Conservation (phyloP, 805 yeast species). For the Candida oleophila region DNA sequence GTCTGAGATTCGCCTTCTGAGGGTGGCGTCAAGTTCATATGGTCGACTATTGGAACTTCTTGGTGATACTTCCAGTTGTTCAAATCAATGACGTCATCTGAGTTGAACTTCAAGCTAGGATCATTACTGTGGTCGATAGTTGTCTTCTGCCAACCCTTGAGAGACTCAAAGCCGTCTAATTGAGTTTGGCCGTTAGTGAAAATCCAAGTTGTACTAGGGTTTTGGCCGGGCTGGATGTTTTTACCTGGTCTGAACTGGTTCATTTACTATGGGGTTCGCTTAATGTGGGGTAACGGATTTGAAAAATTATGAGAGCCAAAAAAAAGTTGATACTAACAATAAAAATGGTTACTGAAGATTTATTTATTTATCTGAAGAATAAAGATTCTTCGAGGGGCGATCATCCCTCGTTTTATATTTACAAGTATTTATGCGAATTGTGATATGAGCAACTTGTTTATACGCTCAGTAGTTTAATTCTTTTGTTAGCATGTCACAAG, state of each 20-base stretch:
- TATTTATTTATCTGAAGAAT: too few species aligned
- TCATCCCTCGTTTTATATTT: background rate
- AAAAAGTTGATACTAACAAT: background rate
- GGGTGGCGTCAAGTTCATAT: constrained; percentile 3
- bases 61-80: constrained; percentile 31
- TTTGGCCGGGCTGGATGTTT: background rate
- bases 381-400: background rate
- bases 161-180: background rate
- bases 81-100: constrained; percentile 46
- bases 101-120: constrained; percentile 8
- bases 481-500: background rate
- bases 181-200: background rate
- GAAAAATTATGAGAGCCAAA: background rate
- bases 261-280: background rate
- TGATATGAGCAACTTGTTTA: background rate
- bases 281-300: background rate
- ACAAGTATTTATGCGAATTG: background rate
- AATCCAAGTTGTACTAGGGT: constrained; percentile 2
- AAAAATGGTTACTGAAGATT: background rate
- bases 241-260: background rate
- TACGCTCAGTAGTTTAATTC: background rate
- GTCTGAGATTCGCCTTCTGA: constrained; percentile 4
- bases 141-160: constrained; percentile 40
- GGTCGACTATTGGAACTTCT: constrained; percentile 51
- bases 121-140: constrained; percentile 16